Conservation (phyloP, 2,329 filamentous ascomycete genomes). For the Simplicillium aogashimaense region DNA sequence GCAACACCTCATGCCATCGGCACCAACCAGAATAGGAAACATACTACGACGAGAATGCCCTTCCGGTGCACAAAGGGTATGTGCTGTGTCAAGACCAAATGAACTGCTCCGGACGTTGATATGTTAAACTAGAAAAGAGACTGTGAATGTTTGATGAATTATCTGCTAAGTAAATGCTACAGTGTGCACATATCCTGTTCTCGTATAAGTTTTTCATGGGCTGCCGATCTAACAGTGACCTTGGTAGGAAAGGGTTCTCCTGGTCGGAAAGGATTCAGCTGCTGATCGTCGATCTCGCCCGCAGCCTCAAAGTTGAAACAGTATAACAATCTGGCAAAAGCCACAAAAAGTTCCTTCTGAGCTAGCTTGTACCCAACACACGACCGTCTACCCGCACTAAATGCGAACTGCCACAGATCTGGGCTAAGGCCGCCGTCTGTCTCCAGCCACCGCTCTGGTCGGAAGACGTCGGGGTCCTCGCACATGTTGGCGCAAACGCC, state of each 20-base stretch:
- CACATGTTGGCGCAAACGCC: constrained; percentile 23
- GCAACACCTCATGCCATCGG: constrained; percentile 60
- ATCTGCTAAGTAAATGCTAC: too few relatives aligned
- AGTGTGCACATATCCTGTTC: too few relatives aligned
- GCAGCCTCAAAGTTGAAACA: constrained; percentile 13
- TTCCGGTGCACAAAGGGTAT: too few relatives aligned
- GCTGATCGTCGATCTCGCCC: too few relatives aligned
- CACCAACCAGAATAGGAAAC: constrained; percentile 40
- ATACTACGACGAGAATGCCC: constrained; percentile 65
- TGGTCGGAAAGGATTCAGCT: too few relatives aligned
- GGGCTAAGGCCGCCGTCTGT: constrained; percentile 16
- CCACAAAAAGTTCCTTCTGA: constrained; percentile 14
- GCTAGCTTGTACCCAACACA: constrained; percentile 15
- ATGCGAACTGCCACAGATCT: constrained; percentile 16
- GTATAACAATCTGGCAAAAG: constrained; percentile 12
- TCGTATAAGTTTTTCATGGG: too few relatives aligned
- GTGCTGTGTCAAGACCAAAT: too few relatives aligned
- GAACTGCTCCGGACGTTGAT: too few relatives aligned
- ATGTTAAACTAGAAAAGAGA: constrained; percentile 43
- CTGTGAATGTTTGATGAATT: constrained; percentile 25
- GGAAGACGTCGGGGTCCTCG: constrained; percentile 18
- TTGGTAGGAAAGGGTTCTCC: too few relatives aligned
- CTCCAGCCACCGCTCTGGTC: constrained; percentile 26
- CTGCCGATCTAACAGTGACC: too few relatives aligned
- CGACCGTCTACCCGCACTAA: constrained; percentile 12